These are phyloP conservation scores for Tuber microsphaerosporum DNA, from an alignment of 495 filamentous ascomycete species.

Conservation along the genomic window DNA sequence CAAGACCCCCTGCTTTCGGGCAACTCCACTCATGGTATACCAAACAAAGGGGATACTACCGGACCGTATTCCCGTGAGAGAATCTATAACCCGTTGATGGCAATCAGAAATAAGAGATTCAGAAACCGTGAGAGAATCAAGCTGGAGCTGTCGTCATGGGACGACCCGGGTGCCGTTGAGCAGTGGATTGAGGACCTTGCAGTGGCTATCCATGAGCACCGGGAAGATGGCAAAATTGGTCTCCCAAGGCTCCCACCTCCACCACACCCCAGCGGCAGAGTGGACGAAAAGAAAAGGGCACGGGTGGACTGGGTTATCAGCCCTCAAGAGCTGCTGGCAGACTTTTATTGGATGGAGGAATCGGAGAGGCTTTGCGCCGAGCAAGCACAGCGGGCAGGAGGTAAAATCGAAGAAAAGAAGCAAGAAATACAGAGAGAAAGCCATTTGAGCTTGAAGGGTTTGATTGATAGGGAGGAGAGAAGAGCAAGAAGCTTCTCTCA, in stretches of 20 bases:
- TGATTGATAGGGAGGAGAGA: constrained; percentile 30
- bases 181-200: constrained; percentile 39
- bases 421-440: constrained; percentile 15
- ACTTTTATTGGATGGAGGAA: constrained; percentile 41
- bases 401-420: constrained; percentile 14
- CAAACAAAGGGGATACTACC: not conserved
- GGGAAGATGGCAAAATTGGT: constrained; percentile 4
- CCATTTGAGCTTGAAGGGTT: constrained; percentile 24
- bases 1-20: constrained; percentile 11
- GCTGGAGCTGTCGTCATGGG: constrained; percentile 38
- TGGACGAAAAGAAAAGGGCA: constrained; percentile 35
- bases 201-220: constrained; percentile 20
- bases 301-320: constrained; percentile 38
- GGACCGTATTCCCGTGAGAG: constrained; percentile 13
- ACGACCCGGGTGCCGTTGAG: constrained; percentile 33
- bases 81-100: constrained; percentile 37
- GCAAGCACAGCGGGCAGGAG: constrained; percentile 5
- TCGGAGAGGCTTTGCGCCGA: constrained; percentile 17
- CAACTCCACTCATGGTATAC: constrained; percentile 6
- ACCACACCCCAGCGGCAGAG: constrained; percentile 20
- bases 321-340: constrained; percentile 39
- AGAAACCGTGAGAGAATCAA: constrained; percentile 39
- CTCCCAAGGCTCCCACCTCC: constrained; percentile 30
- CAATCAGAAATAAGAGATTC: constrained; percentile 38
- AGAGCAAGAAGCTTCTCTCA: constrained; percentile 22